Evolutionary conservation across 768 basidiomycete species (phyloP), one percentile per base, ranked within the genome.

Genomic region (Lactarius evosmus): DNA sequence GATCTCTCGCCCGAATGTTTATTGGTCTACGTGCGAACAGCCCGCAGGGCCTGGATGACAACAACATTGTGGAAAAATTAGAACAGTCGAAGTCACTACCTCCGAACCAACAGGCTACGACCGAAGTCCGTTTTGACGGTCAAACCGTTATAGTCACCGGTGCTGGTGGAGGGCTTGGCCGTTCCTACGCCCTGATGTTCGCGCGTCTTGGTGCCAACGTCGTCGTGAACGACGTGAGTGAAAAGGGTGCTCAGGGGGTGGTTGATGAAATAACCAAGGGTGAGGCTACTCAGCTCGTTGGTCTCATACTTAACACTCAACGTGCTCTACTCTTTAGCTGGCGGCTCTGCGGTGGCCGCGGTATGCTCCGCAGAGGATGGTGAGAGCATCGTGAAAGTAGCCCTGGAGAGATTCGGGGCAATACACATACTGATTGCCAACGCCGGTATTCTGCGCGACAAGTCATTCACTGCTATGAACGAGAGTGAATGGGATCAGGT

Each of bases 401-500:
- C 95, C 0, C 63, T 97, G 55, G 88, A 95, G 64, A 85, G 88
- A 36, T 99, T 95, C 69, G 95, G 95, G 27, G 78, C 82, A 33
- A 87, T 97, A 4, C 95, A 99, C 72, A 79, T 93, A 25, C 85
- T 97, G 44, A 79, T 95, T 58, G 92, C 93, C 38, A 99, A 98
- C 71, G 97, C 96, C 46, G 95, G 96, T 67, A 89, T 98, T 68
- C 77, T 98, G 56, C 83, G 96, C 50, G 95, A 98, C 77, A 97
- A 95, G 73, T 92, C 92, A 4, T 96, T 98, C 78, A 78, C 83
- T 60, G 83, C 89, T 7, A 89, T 98, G 90, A 83, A 88, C 0
- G 91, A 92, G 69, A 83, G 87, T 67, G 95, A 98, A 68, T 99
- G 97, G 97, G 95, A 98, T 73, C 77, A 87, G 60, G 95, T 98